These are phyloP conservation scores for Saccharomyces jurei DNA, from an alignment of 805 yeast genomes.

Conservation along the genomic window DNA sequence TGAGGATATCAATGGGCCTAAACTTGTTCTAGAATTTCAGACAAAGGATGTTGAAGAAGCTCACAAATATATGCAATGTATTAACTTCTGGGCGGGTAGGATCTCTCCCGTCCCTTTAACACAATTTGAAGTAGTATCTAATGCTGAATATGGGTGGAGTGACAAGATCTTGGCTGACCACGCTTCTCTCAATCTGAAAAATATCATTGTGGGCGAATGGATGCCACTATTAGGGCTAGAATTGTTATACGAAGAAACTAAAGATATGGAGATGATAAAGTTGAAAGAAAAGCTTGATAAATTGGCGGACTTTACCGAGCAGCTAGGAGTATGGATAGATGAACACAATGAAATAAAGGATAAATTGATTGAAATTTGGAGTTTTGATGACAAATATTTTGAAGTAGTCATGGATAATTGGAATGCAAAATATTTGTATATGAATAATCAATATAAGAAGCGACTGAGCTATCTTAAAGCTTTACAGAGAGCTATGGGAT, in stretches of 20 bases:
- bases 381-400: conserved; percentile 10
- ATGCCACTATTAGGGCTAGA: conserved; percentile 19
- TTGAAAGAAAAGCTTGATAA: conserved; percentile 7
- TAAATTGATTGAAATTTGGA: conserved; percentile 33
- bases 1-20: conserved; percentile 11
- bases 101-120: conserved; percentile 68
- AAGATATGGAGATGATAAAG: conserved; percentile 1
- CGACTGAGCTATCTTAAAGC: conserved; percentile 29
- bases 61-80: conserved; percentile 58
- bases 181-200: not conserved
- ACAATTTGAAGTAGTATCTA: conserved; percentile 62
- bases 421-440: conserved; percentile 34
- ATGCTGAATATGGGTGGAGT: conserved; percentile 77
- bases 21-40: conserved; percentile 47
- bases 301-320: conserved; percentile 34
- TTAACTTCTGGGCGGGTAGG: conserved; percentile 88
- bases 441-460: conserved; percentile 32
- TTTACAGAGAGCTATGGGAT: conserved; percentile 22
- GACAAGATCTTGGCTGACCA: conserved; percentile 9
- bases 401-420: conserved; percentile 35
- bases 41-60: conserved; percentile 65
- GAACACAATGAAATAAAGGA: conserved; percentile 38
- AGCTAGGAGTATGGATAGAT: conserved; percentile 34
- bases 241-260: conserved; percentile 11
- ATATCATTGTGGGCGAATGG: conserved; percentile 12